Evolutionary conservation across 176 grass and related monocot genomes (phyloP).

Genomic region (Cenchrus americanus): DNA sequence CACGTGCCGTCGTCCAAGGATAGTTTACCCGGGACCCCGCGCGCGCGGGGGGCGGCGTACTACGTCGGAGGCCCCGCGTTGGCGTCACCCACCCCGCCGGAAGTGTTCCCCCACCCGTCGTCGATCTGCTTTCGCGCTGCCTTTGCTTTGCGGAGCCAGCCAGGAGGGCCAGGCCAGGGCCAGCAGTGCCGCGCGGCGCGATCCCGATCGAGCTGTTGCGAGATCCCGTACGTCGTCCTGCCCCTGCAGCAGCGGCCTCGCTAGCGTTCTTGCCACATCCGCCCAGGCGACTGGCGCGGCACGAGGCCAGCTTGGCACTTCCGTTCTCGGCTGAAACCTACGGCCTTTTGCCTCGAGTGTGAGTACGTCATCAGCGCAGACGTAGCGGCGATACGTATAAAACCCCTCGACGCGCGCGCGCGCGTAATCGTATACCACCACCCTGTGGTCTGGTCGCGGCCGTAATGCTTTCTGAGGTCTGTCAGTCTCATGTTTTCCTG

Average conservation of each 20-base stretch:
- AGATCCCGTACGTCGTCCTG: neutral
- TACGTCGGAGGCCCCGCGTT: neutral
- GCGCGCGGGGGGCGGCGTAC: neutral
- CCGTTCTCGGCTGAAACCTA: too few species aligned
- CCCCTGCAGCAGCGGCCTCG: neutral
- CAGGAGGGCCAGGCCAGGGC: neutral
- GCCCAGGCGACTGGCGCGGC: too few species aligned
- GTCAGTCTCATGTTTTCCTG: constrained; percentile 2
- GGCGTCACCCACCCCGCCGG: constrained; percentile 38
- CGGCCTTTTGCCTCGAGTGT: too few species aligned
- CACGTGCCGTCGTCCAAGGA: constrained; percentile 30
- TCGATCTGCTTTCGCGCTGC: neutral
- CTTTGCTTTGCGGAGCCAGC: neutral
- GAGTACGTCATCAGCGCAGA: too few species aligned
- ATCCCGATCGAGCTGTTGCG: neutral
- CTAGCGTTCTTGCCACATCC: too few species aligned
- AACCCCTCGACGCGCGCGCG: neutral
- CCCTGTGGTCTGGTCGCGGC: neutral
- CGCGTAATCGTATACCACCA: neutral
- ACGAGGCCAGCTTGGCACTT: too few species aligned
- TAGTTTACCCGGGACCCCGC: constrained; percentile 10
- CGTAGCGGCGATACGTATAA: neutral
- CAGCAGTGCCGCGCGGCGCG: too few species aligned
- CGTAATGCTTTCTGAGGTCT: neutral
- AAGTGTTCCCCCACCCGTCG: neutral